Conservation (phyloP, 352 stramenopile species). For the Phytophthora ramorum region DNA sequence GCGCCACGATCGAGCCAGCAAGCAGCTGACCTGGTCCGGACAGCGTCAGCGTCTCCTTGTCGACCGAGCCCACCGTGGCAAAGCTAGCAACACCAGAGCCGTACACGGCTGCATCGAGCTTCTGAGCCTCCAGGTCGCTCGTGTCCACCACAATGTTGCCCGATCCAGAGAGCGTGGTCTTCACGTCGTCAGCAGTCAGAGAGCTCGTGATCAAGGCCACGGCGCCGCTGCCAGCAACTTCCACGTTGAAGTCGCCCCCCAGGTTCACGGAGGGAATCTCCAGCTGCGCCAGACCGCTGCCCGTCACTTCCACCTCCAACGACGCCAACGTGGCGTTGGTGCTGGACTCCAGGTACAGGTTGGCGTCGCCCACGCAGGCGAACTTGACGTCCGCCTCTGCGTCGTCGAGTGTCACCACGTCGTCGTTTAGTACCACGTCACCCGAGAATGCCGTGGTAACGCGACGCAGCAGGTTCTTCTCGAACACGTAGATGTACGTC, state of each 20-base stretch:
- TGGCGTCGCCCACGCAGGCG: constrained; percentile 40
- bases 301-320: constrained; percentile 47
- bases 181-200: constrained; percentile 34
- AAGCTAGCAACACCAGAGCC: constrained; percentile 56
- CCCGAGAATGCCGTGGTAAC: constrained; percentile 48
- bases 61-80: constrained; percentile 41
- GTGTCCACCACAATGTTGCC: constrained; percentile 48
- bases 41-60: constrained; percentile 57
- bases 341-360: constrained; percentile 48
- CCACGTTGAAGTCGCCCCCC: constrained; percentile 37
- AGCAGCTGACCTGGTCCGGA: constrained; percentile 56
- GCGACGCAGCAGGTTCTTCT: constrained; percentile 50
- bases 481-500: constrained; percentile 60
- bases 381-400: constrained; percentile 53
- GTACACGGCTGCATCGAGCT: constrained; percentile 54
- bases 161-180: constrained; percentile 39
- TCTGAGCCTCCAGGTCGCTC: constrained; percentile 36
- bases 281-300: constrained; percentile 41
- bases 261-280: constrained; percentile 35
- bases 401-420: constrained; percentile 50
- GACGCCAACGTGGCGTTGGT: constrained; percentile 36
- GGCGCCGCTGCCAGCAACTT: constrained; percentile 48
- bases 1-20: constrained; percentile 53
- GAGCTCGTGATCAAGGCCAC: constrained; percentile 41
- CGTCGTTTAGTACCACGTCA: constrained; percentile 49